Evolutionary conservation across 768 basidiomycete genomes (phyloP).

Genomic region (Cyclocybe aegerita): DNA sequence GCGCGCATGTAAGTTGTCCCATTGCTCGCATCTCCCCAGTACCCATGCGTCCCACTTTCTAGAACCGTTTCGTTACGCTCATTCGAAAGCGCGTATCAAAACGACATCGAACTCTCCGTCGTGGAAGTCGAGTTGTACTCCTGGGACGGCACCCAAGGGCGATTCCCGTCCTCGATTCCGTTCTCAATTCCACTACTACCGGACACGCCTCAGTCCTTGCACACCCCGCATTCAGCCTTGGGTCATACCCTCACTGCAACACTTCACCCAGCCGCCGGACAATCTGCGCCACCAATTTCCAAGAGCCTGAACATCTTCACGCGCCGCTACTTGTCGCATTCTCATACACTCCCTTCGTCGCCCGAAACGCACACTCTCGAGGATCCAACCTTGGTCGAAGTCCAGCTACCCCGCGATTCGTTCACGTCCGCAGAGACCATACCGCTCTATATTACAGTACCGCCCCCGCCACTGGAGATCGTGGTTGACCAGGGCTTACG

Average conservation of each 20-base stretch:
- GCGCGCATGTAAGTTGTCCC: conserved; percentile 61
- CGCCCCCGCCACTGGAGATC: conserved; percentile 66
- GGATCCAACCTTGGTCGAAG: conserved; percentile 65
- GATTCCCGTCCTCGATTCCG: conserved; percentile 64
- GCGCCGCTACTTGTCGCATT: conserved; percentile 69
- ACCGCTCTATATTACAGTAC: conserved; percentile 78
- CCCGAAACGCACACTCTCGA: conserved; percentile 60
- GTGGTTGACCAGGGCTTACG: conserved; percentile 71
- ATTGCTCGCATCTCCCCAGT: conserved; percentile 7
- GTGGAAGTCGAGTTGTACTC: conserved; percentile 59
- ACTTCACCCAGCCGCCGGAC: conserved; percentile 49
- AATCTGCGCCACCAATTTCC: conserved; percentile 32
- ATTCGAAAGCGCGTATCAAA: conserved; percentile 59
- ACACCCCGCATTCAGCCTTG: conserved; percentile 72
- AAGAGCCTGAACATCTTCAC: conserved; percentile 70
- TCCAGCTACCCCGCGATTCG: conserved; percentile 69
- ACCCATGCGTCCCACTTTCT: conserved; percentile 15
- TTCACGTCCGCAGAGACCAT: conserved; percentile 75
- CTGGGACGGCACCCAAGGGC: conserved; percentile 31
- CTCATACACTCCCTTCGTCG: conserved; percentile 49
- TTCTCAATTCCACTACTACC: conserved; percentile 78
- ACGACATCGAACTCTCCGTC: conserved; percentile 64
- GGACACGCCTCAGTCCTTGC: conserved; percentile 83
- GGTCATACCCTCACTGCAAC: conserved; percentile 69
- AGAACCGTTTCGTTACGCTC: conserved; percentile 69